Percentiles rank a stretch among this genome's conserved stretches.
These are phyloP conservation scores for Paulownia fortunei DNA, from an alignment of 257 asterid genomes.

Conservation along the genomic window DNA sequence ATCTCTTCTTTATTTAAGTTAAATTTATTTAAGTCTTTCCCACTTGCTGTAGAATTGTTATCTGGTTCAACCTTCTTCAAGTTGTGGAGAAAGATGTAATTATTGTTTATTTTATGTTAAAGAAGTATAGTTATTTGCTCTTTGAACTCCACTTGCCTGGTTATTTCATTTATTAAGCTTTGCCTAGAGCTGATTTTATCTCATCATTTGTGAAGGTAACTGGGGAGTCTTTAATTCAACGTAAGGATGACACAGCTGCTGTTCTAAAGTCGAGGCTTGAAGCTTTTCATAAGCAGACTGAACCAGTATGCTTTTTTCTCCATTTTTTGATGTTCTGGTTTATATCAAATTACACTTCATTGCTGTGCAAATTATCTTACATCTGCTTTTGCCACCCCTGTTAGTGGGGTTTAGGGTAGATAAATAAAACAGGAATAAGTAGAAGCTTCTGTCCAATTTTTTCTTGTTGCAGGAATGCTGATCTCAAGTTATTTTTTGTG, in stretches of 20 bases:
- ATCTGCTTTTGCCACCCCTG: slow-evolving; percentile 10
- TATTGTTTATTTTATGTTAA: background rate
- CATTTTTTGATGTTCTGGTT: slow-evolving; percentile 8
- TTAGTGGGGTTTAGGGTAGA: background rate
- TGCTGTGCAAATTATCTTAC: background rate
- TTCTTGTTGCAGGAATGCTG: slow-evolving; percentile 13
- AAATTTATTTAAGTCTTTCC: background rate
- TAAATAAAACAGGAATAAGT: background rate
- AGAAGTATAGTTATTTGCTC: background rate
- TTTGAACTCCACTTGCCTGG: background rate
- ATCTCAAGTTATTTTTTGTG: background rate
- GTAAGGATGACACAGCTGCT: slow-evolving; percentile 91
- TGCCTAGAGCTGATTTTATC: slow-evolving; percentile 30
- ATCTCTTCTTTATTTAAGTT: slow-evolving; percentile 9
- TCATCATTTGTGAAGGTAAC: slow-evolving; percentile 49
- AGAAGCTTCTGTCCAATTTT: background rate
- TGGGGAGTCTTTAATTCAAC: slow-evolving; percentile 93
- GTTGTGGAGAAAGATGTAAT: background rate
- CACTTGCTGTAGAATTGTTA: background rate
- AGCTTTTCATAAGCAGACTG: slow-evolving; percentile 89
- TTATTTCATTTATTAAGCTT: background rate
- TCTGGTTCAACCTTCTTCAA: background rate
- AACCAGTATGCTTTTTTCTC: slow-evolving; percentile 59
- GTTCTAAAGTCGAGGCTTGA: slow-evolving; percentile 96
- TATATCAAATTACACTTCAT: background rate